Base-by-base conservation (phyloP, 306 rosid genomes). In the Lathyrus tuberosus region DNA sequence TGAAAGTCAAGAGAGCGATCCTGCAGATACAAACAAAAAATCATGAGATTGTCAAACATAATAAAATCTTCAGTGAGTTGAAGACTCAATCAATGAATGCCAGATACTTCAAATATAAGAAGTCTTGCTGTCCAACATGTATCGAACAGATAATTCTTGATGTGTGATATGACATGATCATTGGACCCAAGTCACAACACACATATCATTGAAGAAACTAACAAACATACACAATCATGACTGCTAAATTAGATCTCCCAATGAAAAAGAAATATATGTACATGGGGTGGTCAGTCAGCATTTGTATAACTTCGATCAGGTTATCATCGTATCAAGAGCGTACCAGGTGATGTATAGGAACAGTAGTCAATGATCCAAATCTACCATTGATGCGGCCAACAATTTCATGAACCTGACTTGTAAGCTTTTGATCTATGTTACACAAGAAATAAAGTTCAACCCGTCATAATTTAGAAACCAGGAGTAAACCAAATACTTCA, bases 341-440 rank as follows among this genome's bases (percentile, higher is more conserved):
- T 93, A 94, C 98, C 87, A 94, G 84, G 78, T 94, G 98, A 79
- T 90, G 97, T 79, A 94, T 86, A 43, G 98, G 98, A 37, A 94
- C 97, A 41, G 90, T 86, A 78, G 89, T 88, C 22, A 94, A 95
- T 73, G 97, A 90, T 75, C 98, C 98, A 81, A 94, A 90, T 80
- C 96, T 86, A 31, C 98, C 97, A 80, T 94, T 94, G 71, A 94
- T 94, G 71, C 98, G 97, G 64, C 96, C 98, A n/a, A 94, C 97
- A 78, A 94, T 90, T 85, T 94, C 96, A 80, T 94, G 98, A 86
- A 94, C 97, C 80, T 90, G 98, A 71, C 97, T 90, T 10, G 98
- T 85, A 71, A 94, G 98, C 86, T 85, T 90, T 87, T 90, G 97
- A 79, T 94, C 98, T 64, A 26, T 94, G 82, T 71, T 82, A 6